Conservation (phyloP, 202 grass and related monocot genomes). For the Carex arenaria region DNA sequence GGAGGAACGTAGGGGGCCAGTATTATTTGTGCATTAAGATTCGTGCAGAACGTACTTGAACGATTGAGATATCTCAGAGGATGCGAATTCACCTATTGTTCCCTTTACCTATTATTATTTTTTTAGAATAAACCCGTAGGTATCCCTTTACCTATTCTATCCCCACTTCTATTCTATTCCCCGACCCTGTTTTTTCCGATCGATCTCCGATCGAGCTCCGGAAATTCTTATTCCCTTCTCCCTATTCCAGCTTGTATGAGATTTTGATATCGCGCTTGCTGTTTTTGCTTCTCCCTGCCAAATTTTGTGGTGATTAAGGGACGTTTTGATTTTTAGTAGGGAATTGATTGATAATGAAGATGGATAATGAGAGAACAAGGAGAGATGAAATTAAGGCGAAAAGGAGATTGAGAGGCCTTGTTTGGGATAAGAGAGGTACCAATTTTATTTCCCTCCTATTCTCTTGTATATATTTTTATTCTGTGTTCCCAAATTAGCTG, state of each 20-base stretch:
- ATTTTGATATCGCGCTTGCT: neutral
- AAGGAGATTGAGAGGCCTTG: slow-evolving; percentile 3
- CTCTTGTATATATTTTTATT: neutral
- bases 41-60: too few relatives aligned
- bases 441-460: neutral
- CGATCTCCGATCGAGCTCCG: neutral
- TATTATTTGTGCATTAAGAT: too few relatives aligned
- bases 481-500: neutral
- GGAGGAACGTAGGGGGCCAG: too few relatives aligned
- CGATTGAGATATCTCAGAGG: too few relatives aligned
- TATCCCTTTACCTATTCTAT: slow-evolving; percentile 2
- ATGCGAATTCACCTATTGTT: too few relatives aligned
- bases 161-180: slow-evolving; percentile 12
- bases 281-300: neutral
- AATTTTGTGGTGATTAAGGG: neutral
- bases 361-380: slow-evolving; percentile 8
- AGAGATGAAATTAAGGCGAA: slow-evolving; percentile 25
- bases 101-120: neutral
- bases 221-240: neutral
- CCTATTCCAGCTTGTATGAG: slow-evolving; percentile 13
- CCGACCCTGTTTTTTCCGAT: neutral
- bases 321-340: neutral
- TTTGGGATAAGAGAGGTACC: slow-evolving; percentile 16
- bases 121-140: too few relatives aligned
- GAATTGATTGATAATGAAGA: neutral